These are phyloP conservation scores for Picea glauca DNA, from an alignment of 75 land plant genomes.

Conservation along the genomic window DNA sequence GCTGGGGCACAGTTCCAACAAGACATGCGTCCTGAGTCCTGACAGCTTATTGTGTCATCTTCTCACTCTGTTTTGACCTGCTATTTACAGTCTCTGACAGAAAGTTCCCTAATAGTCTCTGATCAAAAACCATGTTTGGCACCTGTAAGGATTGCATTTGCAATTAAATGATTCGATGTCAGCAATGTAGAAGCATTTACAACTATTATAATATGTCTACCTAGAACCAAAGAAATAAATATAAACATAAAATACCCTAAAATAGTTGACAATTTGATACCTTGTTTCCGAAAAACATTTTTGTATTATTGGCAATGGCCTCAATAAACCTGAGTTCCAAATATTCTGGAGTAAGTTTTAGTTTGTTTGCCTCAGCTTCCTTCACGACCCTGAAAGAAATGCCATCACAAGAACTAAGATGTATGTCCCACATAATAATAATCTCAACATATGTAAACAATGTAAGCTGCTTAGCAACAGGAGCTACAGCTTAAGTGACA, in stretches of 20 bases:
- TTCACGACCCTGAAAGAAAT: slow-evolving; percentile 54
- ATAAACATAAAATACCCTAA: background rate
- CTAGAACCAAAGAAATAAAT: too few relatives aligned
- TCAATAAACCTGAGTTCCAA: slow-evolving; percentile 92
- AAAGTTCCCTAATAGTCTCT: slow-evolving; percentile 76
- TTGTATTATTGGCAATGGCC: slow-evolving; percentile 89
- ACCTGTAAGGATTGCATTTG: slow-evolving; percentile 39
- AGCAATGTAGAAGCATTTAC: background rate
- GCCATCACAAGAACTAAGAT: background rate
- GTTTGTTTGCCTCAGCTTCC: slow-evolving; percentile 94
- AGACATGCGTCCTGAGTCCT: too few relatives aligned
- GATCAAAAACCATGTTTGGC: slow-evolving; percentile 87
- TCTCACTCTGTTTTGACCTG: too few relatives aligned
- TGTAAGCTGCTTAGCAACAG: background rate
- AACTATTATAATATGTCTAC: background rate
- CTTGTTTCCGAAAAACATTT: slow-evolving; percentile 93
- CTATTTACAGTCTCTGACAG: slow-evolving; percentile 11
- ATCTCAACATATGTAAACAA: background rate
- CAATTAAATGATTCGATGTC: background rate
- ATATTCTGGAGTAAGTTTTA: slow-evolving; percentile 81
- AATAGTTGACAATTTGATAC: slow-evolving; percentile 17
- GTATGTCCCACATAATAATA: background rate
- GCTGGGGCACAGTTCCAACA: too few relatives aligned
- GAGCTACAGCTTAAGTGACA: background rate
- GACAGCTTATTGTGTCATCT: too few relatives aligned